Percentiles rank a stretch among this genome's conserved stretches.
Conservation (phyloP, 345 rosid species). For the Eucalyptus urophylla region DNA sequence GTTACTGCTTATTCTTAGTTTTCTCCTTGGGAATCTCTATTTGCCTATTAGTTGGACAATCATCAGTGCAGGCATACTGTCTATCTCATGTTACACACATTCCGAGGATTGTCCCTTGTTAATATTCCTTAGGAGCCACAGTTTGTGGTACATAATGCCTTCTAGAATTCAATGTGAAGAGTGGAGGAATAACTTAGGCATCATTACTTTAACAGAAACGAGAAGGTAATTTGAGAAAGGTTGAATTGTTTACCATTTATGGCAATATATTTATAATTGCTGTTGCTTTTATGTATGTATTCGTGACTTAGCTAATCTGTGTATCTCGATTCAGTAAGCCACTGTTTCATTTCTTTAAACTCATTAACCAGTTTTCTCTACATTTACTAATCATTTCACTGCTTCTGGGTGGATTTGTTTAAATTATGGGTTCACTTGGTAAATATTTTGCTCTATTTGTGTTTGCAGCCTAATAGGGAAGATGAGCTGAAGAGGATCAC, state of each 20-base stretch:
- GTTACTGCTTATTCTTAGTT: background rate
- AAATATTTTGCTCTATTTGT: background rate
- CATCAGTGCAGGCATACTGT: background rate
- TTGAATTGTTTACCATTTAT: background rate
- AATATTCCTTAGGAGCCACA: background rate
- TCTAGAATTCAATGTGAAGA: background rate
- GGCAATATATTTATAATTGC: background rate
- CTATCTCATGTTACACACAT: background rate
- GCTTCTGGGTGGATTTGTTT: background rate
- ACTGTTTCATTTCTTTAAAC: background rate
- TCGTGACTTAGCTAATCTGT: background rate
- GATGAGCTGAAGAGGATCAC: constrained; percentile 25
- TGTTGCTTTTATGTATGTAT: background rate
- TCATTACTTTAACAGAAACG: background rate
- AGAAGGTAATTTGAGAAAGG: background rate
- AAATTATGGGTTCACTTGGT: background rate
- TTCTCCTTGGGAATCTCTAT: background rate
- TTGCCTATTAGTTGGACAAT: background rate
- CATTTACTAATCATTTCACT: background rate
- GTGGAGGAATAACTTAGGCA: background rate
- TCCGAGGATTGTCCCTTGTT: background rate
- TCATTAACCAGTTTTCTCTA: background rate
- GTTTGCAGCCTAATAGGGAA: constrained; percentile 25
- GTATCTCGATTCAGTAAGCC: background rate
- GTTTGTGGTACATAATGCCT: background rate